Evolutionary conservation across 192 early-diverging fungal species (phyloP).

Genomic region (Backusella tuberculispora): DNA sequence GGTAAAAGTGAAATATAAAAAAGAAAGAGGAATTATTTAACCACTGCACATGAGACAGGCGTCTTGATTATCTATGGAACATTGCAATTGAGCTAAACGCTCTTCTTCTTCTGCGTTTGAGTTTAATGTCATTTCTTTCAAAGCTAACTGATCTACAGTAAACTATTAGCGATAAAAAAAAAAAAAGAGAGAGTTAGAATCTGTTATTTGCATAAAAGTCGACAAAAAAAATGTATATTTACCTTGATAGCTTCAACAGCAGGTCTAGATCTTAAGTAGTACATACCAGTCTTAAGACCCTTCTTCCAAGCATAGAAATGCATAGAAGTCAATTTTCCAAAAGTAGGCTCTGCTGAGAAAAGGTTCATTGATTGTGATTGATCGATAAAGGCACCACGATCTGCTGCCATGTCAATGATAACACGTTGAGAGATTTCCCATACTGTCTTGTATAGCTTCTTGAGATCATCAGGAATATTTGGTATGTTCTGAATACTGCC

Average conservation of each 20-base stretch:
- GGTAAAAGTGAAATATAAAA: not conserved
- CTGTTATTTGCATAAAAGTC: not conserved
- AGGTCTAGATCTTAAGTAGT: constrained; percentile 91
- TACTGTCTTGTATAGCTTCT: constrained; percentile 90
- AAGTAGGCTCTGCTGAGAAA: constrained; percentile 87
- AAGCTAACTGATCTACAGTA: constrained; percentile 82
- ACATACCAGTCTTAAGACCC: constrained; percentile 99
- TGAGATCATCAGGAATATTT: constrained; percentile 81
- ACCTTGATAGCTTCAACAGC: constrained; percentile 92
- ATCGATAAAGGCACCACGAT: constrained; percentile 95
- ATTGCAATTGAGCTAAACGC: constrained; percentile 35
- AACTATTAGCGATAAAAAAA: constrained; percentile 54
- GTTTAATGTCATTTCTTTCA: constrained; percentile 48
- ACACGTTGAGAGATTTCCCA: constrained; percentile 93
- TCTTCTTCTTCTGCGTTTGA: constrained; percentile 27
- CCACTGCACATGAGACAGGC: constrained; percentile 91
- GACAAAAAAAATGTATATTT: not conserved
- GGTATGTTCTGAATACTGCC: constrained; percentile 84
- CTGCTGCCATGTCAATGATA: constrained; percentile 94
- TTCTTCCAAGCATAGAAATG: constrained; percentile 98
- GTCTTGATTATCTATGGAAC: constrained; percentile 81
- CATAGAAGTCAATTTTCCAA: constrained; percentile 94
- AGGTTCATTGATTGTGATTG: constrained; percentile 96
- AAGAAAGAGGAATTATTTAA: constrained; percentile 40
- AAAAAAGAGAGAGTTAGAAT: not conserved